Conservation (phyloP, 208 protist genomes). For the Trichomonas gallinae region DNA sequence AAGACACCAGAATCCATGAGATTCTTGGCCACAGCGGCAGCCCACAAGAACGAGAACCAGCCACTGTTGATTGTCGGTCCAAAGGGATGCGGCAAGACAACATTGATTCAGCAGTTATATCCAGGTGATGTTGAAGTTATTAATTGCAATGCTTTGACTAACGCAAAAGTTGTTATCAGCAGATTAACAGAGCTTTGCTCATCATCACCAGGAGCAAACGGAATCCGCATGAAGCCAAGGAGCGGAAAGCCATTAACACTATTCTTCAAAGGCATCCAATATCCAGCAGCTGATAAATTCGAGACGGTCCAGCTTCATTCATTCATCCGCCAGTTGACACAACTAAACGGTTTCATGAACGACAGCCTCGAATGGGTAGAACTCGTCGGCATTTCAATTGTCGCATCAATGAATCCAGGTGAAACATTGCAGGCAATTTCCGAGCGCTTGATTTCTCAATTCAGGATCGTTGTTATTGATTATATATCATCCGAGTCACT, state of each 20-base stretch:
- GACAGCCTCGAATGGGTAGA: neutral
- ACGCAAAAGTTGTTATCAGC: neutral
- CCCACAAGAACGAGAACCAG: neutral
- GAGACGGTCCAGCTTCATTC: slow-evolving; percentile 84
- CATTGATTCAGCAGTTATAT: neutral
- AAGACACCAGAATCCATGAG: neutral
- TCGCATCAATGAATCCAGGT: neutral
- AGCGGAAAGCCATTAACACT: slow-evolving; percentile 64
- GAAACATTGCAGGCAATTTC: neutral
- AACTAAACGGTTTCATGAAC: slow-evolving; percentile 5
- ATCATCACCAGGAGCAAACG: neutral
- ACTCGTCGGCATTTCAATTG: neutral
- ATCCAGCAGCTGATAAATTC: slow-evolving; percentile 87
- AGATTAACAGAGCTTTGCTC: neutral
- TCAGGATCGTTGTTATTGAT: neutral
- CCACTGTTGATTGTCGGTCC: neutral
- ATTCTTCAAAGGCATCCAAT: slow-evolving; percentile 67
- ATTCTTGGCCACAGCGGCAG: neutral
- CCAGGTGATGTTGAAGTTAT: neutral
- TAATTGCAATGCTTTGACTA: slow-evolving; percentile 10
- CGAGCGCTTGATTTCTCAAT: neutral
- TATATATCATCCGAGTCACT: neutral
- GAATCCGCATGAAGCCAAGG: neutral
- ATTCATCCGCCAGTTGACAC: slow-evolving; percentile 77
- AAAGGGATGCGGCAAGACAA: slow-evolving; percentile 1